Base-by-base conservation (phyloP, 176 grass and related monocot genomes). In the Rhynchospora tenuis region DNA sequence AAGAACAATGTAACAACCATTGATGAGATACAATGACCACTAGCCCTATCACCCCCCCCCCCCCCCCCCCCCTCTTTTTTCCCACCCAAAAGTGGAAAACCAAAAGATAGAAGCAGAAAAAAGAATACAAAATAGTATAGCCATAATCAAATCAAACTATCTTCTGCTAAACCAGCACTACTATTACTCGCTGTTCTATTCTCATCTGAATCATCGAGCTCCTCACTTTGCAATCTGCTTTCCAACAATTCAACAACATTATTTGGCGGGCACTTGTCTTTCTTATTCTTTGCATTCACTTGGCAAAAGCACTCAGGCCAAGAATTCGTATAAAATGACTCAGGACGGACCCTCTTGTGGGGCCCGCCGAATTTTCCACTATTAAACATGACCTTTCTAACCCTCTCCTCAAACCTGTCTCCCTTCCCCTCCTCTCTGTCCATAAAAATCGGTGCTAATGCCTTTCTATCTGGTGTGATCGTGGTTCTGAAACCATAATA, bases 301-400 rank as follows among this genome's bases (percentile, higher is more conserved):
- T 99, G 92, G 72, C 96, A 99, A 80, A 99, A 99, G 66, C 96
- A 99, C 83, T 99, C 96, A 2, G 96, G 93, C 96, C 96, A 99
- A 17, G 96, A 93, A 82, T 99, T 99, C 17, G 86, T 99, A 71
- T 93, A 99, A 87, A 99, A 91, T 29, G 93, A 95, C 59, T 95
- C 96, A 17, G 91, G 89, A 51, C 83, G 83, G 14, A 93, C 80
- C 61, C 96, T 89, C 77, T 86, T 91, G 81, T 95, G 93, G 5
- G 92, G 92, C 3, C 77, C 93, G 14, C 96, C 96, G 69, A 99
- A 93, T 73, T 89, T 90, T 9, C 85, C 80, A 24, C 59, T 85
- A 29, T 82, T 90, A 85, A 90, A 93, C 91, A 99, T 99, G 59
- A 92, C 88, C 62, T 81, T 88, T 59, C 86, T 93, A 31, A 95